A percentile compares a stretch with the other conserved stretches of the same genome.
phyloP scores from a whole-genome alignment of 2,329 filamentous ascomycete species.

The Tolypocladium guangdongense region DNA sequence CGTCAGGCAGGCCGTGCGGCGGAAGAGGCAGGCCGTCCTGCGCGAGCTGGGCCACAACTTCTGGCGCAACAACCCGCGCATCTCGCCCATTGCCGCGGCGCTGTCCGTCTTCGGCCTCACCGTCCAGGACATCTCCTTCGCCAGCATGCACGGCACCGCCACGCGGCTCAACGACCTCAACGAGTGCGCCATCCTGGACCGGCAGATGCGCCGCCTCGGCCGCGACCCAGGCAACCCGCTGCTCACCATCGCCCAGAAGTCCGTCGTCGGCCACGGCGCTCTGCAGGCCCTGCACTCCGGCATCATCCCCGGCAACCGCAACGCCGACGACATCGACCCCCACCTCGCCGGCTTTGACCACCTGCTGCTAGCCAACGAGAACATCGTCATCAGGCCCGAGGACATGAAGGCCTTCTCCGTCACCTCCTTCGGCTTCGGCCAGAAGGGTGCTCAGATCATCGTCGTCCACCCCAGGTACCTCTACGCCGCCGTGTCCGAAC shows the following conservation, averaged over 20 bases:
- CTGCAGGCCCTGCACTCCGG: constrained; percentile 82
- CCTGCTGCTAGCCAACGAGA: constrained; percentile 81
- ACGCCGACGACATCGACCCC: constrained; percentile 87
- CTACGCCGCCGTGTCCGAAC: constrained; percentile 48
- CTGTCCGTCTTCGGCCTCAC: constrained; percentile 91
- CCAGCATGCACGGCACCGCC: constrained; percentile 90
- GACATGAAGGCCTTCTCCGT: constrained; percentile 84
- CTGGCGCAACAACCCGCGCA: constrained; percentile 82
- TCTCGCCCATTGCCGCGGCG: constrained; percentile 81
- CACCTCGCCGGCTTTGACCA: constrained; percentile 89
- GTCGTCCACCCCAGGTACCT: constrained; percentile 88
- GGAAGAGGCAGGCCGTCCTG: constrained; percentile 64
- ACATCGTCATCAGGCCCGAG: constrained; percentile 73
- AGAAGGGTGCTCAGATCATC: constrained; percentile 89
- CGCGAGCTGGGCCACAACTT: constrained; percentile 86
- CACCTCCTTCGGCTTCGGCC: constrained; percentile 91
- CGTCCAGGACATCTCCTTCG: constrained; percentile 80
- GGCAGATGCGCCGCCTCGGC: constrained; percentile 82
- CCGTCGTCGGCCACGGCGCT: constrained; percentile 84
- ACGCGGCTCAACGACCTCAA: constrained; percentile 96
- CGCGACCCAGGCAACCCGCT: constrained; percentile 86
- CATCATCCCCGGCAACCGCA: constrained; percentile 87
- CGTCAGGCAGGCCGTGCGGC: no score
- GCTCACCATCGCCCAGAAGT: constrained; percentile 91
- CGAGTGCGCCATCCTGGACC: constrained; percentile 83